Base-by-base conservation (phyloP, 2,329 filamentous ascomycete genomes). In the Zymoseptoria crescenta region DNA sequence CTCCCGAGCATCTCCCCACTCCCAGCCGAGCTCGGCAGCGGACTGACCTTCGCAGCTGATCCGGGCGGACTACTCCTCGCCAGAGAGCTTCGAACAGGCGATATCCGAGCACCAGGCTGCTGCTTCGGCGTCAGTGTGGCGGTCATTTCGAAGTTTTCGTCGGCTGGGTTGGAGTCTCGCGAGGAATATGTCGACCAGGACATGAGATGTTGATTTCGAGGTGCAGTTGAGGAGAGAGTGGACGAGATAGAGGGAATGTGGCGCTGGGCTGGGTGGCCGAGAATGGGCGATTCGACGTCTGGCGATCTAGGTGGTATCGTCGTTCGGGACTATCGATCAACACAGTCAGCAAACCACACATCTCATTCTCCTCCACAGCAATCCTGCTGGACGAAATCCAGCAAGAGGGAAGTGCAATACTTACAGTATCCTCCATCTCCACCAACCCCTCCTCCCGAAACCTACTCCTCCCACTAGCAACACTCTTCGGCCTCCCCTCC, bases 111-210 rank as follows among this genome's bases (percentile, higher is more conserved):
- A 8, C 56, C 54, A 10, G 64, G 64, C n/a, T 61, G 64, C 27
- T 55, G 64, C 29, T 60, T 63, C 21, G 64, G 60, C n/a, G 52
- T 62, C 55, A 65, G 29, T 7, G 62, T 66, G 8, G 59, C 61
- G n/a, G 56, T 61, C 62, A 62, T 58, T 16, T 50, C 24, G 19
- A 50, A 56, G 19, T 49, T 51, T n/a, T 57, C 59, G 3, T 62
- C 56, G 4, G 52, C 55, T 3, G 59, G 52, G n/a, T 55, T 27
- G 5, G 61, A 27, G 51, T 64, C 62, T 45, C 35, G 35, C 8
- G 51, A 52, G 19, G 51, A 27, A 49, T 66, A 66, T 7, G 59
- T 66, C 48, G 64, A 67, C 65, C 66, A 67, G 7, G 62, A 68
- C 59, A 68, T 61, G 10, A 67, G 49, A 52, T 67, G 64, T 49